Evolutionary conservation across 2,329 filamentous ascomycete species (phyloP), one percentile per base, ranked within the genome.

Genomic region (Aureobasidium sp.): DNA sequence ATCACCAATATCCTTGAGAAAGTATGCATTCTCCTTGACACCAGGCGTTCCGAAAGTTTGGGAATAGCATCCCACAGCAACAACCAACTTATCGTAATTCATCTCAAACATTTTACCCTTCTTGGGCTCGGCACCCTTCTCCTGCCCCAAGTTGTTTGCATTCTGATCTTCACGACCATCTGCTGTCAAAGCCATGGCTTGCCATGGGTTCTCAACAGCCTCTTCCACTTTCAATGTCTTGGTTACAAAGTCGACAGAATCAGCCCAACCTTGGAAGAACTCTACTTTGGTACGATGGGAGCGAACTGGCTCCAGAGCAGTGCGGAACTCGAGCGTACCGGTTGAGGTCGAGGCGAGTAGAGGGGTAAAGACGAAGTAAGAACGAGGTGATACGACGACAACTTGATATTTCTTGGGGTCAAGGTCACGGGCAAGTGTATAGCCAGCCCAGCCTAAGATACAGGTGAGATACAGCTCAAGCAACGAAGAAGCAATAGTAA

Each of bases 281-380:
- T 86, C 78, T 9, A 87, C 79, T 48, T 84, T 81, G 3, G 84
- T 79, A 2, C 79, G 77, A 15, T 86, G 80, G 29, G 86, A 85
- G 58, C 90, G 83, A 44, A 96, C 84, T 0, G 91, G 89, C 71
- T 97, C 92, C 21, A 96, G 81, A 1, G 90, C 87, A 10, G 87
- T 87, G 8, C 91, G 86, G 74, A 96, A 96, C 74, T 96, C 91
- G 36, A 96, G 83, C 0, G 91, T 96, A 3, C 92, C 91, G 3
- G 93, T 89, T 0, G 91, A 85, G 0, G 91, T 90, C 2, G 89
- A 90, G 1, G 90, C 92, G 1, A 97, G 84, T 1, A 96, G 81
- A 3, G 91, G 91, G 0, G 78, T 96, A 73, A 96, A 96, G 71
- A 93, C 90, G 68, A 96, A 96, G 74, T 96, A 94, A 0, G 90